Percentiles rank a stretch among this genome's conserved stretches.
Evolutionary conservation across 2,329 filamentous ascomycete species (phyloP).

Genomic region (Byssochlamys sp.): DNA sequence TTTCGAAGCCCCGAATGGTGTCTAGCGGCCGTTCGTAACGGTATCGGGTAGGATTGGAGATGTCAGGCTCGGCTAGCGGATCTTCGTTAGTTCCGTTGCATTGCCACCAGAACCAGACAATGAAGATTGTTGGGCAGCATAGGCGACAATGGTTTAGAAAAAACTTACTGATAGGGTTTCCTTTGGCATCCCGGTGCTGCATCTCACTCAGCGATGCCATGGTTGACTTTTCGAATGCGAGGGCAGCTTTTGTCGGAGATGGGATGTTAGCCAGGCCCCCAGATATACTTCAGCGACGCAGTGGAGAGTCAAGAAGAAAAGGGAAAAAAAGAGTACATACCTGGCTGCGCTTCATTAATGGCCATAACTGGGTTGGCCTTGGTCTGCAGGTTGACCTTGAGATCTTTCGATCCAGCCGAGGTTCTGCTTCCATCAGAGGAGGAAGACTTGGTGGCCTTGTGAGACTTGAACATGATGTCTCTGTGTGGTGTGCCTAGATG

Average conservation of each 20-base stretch:
- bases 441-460: not conserved
- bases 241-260: not conserved
- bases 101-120: not conserved
- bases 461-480: not conserved
- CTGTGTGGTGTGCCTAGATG: not conserved
- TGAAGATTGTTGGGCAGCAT: not conserved
- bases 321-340: not conserved
- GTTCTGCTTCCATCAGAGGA: not conserved
- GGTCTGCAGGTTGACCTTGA: not conserved
- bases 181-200: slow-evolving; percentile 65
- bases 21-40: slow-evolving; percentile 83
- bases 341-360: not conserved
- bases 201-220: slow-evolving; percentile 62
- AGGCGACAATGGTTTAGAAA: too few relatives aligned
- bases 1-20: slow-evolving; percentile 83
- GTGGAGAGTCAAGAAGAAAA: not conserved
- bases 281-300: not conserved
- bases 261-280: not conserved
- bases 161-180: slow-evolving; percentile 64
- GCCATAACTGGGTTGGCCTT: not conserved
- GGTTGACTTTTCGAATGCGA: slow-evolving; percentile 3
- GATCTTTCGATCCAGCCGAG: not conserved
- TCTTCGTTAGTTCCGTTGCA: not conserved
- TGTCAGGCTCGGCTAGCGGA: slow-evolving; percentile 67
- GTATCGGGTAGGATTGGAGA: slow-evolving; percentile 77